phyloP scores from a whole-genome alignment of 441 rosid genomes.

The Aleurites moluccanus region DNA sequence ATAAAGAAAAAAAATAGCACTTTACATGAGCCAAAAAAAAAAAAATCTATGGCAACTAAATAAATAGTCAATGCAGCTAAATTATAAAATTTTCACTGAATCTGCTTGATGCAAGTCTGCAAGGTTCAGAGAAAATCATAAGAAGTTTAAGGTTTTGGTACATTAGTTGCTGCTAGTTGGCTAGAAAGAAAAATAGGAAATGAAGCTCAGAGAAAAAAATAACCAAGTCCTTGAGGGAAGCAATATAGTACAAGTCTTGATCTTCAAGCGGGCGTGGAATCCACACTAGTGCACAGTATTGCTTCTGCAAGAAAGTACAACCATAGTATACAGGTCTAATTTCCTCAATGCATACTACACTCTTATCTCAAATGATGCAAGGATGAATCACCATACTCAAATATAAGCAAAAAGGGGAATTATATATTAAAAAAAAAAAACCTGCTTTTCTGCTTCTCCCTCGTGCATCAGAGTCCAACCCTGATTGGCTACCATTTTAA shows the following conservation, averaged over 20 bases:
- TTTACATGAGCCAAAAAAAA: not conserved
- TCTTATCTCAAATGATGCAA: conserved; percentile 2
- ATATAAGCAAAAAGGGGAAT: conserved; percentile 1
- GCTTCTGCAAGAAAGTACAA: conserved; percentile 60
- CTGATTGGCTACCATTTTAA: conserved; percentile 58
- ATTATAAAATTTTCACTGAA: conserved; percentile 2
- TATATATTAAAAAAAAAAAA: conserved; percentile 5
- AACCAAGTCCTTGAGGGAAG: conserved; percentile 70
- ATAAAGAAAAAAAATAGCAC: conserved; percentile 13
- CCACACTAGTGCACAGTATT: conserved; percentile 95
- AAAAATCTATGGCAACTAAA: conserved; percentile 1
- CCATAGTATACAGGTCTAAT: conserved; percentile 7
- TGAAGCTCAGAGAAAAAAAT: conserved; percentile 26
- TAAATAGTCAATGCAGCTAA: conserved; percentile 8
- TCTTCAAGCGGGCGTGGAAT: conserved; percentile 84
- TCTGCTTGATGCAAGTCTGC: conserved; percentile 5
- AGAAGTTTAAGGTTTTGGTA: not conserved
- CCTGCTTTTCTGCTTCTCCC: conserved; percentile 99
- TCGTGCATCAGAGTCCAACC: conserved; percentile 93
- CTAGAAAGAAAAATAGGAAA: not conserved
- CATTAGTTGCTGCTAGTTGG: not conserved
- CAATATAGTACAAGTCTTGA: conserved; percentile 50
- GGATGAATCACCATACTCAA: not conserved
- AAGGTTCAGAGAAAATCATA: not conserved
- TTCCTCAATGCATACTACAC: not conserved